These are phyloP conservation scores for Paxillus involutus DNA, from an alignment of 768 basidiomycete genomes.

Conservation along the genomic window DNA sequence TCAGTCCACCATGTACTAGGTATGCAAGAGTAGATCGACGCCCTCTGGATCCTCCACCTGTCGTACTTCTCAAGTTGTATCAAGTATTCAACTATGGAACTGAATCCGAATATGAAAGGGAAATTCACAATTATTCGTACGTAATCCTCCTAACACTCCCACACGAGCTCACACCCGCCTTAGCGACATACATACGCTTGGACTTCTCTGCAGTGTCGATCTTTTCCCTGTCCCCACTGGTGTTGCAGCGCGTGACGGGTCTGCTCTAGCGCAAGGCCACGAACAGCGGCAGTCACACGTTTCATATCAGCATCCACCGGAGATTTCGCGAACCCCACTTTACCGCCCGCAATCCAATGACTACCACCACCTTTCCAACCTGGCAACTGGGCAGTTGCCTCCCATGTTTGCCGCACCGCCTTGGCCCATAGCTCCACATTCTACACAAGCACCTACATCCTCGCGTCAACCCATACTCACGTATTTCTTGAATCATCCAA, in stretches of 20 bases:
- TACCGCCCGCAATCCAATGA: slow-evolving; percentile 11
- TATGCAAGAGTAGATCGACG: slow-evolving; percentile 63
- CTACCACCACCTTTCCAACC: slow-evolving; percentile 2
- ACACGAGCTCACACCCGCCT: slow-evolving; percentile 5
- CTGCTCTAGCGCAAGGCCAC: slow-evolving; percentile 2
- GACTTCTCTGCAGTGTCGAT: slow-evolving; percentile 76
- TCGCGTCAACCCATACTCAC: slow-evolving; percentile 41
- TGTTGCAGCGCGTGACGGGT: slow-evolving; percentile 5
- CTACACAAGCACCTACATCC: slow-evolving; percentile 8
- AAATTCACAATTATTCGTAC: slow-evolving; percentile 53
- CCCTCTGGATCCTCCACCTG: slow-evolving; percentile 69
- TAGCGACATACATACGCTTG: slow-evolving; percentile 62
- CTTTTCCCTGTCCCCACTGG: slow-evolving; percentile 57
- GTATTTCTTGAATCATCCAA: slow-evolving; percentile 37
- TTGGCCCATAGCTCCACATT: slow-evolving; percentile 4
- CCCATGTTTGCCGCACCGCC: slow-evolving; percentile 15
- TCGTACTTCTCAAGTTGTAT: slow-evolving; percentile 52
- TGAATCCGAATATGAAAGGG: slow-evolving; percentile 41
- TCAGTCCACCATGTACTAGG: slow-evolving; percentile 29
- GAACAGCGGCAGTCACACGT: slow-evolving; percentile 14
- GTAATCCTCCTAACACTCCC: slow-evolving; percentile 3
- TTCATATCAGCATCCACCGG: slow-evolving; percentile 5
- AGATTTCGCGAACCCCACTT: slow-evolving; percentile 7
- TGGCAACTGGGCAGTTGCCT: slow-evolving; percentile 20
- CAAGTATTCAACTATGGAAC: slow-evolving; percentile 42